These are phyloP conservation scores for Citrus hindsii DNA, from an alignment of 345 rosid species.

Conservation along the genomic window DNA sequence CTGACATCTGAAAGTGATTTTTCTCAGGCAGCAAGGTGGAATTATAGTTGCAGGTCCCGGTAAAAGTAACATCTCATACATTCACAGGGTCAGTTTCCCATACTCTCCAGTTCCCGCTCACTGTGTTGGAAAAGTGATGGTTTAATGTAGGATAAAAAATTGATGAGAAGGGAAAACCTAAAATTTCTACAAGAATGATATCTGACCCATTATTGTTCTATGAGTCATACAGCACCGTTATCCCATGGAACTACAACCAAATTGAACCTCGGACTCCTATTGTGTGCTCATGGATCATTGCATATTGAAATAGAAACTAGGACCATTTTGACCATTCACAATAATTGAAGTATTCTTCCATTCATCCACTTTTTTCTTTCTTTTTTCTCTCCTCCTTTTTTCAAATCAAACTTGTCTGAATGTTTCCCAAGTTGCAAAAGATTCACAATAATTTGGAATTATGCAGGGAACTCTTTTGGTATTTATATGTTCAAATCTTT, in stretches of 20 bases:
- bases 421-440: neutral
- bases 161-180: neutral
- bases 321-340: neutral
- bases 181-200: neutral
- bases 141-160: neutral
- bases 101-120: neutral
- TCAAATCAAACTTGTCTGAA: neutral
- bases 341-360: neutral
- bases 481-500: neutral
- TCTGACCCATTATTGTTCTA: neutral
- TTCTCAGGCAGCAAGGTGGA: slow-evolving; percentile 91
- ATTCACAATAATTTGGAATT: neutral
- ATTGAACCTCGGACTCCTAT: neutral
- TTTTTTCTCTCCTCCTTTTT: neutral
- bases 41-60: slow-evolving; percentile 92
- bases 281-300: neutral
- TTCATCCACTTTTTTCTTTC: neutral
- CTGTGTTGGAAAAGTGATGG: neutral
- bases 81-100: slow-evolving; percentile 59
- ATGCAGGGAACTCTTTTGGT: neutral
- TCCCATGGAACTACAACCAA: no score
- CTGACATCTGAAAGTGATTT: slow-evolving; percentile 8
- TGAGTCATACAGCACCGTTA: neutral
- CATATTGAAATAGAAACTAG: neutral
- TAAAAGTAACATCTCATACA: slow-evolving; percentile 64